Evolutionary conservation across 257 asterid genomes (phyloP).

Genomic region (Scutellaria barbata): DNA sequence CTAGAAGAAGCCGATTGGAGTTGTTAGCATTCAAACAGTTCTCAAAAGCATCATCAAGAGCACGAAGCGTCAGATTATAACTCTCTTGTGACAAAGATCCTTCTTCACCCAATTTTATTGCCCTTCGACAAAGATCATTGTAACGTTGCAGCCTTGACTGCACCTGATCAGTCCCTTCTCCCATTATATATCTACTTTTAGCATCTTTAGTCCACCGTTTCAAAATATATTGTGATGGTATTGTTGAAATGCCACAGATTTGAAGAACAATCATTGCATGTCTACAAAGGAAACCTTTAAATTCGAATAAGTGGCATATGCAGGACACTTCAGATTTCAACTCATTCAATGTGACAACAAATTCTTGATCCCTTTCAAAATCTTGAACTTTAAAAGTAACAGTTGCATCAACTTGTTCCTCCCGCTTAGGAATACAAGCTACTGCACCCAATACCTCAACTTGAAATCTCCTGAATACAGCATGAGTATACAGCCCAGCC

Average conservation of each 20-base stretch:
- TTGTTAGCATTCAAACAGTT: constrained; percentile 69
- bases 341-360: constrained; percentile 67
- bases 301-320: constrained; percentile 82
- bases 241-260: constrained; percentile 71
- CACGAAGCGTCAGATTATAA: constrained; percentile 60
- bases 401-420: constrained; percentile 57
- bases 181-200: constrained; percentile 56
- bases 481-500: constrained; percentile 70
- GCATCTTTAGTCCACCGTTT: constrained; percentile 95
- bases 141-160: constrained; percentile 84
- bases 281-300: constrained; percentile 86
- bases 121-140: constrained; percentile 78
- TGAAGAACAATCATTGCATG: constrained; percentile 93
- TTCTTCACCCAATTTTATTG: constrained; percentile 85
- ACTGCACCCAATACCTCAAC: constrained; percentile 91
- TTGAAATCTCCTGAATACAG: constrained; percentile 83
- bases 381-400: constrained; percentile 75
- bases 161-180: constrained; percentile 67
- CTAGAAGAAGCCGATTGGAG: constrained; percentile 68
- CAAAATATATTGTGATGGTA: constrained; percentile 80
- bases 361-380: constrained; percentile 76
- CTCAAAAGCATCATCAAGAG: constrained; percentile 81
- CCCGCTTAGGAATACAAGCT: constrained; percentile 85
- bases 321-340: constrained; percentile 81
- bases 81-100: constrained; percentile 93